phyloP scores from a whole-genome alignment of 805 yeast genomes.

The Barnettozyma populi region DNA sequence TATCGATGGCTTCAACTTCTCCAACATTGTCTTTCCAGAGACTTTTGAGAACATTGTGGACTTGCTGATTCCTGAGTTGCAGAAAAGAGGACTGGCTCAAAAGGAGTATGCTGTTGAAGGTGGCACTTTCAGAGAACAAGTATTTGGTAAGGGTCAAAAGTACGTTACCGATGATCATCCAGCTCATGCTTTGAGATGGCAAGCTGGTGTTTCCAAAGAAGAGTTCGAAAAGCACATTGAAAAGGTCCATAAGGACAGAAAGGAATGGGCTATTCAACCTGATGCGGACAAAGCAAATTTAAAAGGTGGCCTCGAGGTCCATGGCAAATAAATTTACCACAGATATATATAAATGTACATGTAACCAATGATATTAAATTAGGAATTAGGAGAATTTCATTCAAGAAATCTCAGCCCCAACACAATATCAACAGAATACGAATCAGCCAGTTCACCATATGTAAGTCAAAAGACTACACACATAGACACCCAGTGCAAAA shows the following conservation, averaged over 20 bases:
- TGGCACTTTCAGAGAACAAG: slow-evolving; percentile 33
- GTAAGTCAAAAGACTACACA: no score
- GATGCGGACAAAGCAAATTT: not conserved
- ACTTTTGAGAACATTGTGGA: slow-evolving; percentile 36
- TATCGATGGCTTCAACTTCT: slow-evolving; percentile 39
- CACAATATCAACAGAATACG: no score
- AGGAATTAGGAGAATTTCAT: not conserved
- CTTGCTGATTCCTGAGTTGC: slow-evolving; percentile 33
- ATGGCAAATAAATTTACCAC: not conserved
- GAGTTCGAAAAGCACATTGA: no score
- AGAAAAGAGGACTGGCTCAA: slow-evolving; percentile 32
- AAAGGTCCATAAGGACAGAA: slow-evolving; percentile 1
- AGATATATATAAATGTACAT: no score
- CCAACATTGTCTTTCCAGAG: slow-evolving; percentile 34
- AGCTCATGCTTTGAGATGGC: slow-evolving; percentile 15
- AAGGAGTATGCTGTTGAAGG: slow-evolving; percentile 25
- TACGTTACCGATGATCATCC: slow-evolving; percentile 19
- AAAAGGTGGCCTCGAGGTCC: not conserved
- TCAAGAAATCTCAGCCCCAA: not conserved
- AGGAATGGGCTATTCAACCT: slow-evolving; percentile 3
- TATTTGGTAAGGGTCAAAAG: slow-evolving; percentile 22
- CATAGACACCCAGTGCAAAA: no score
- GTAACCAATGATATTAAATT: not conserved
- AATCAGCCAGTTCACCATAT: no score
- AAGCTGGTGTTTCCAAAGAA: slow-evolving; percentile 7